phyloP scores from a whole-genome alignment of 2,329 filamentous ascomycete species.

The Basipetospora chlamydospora region DNA sequence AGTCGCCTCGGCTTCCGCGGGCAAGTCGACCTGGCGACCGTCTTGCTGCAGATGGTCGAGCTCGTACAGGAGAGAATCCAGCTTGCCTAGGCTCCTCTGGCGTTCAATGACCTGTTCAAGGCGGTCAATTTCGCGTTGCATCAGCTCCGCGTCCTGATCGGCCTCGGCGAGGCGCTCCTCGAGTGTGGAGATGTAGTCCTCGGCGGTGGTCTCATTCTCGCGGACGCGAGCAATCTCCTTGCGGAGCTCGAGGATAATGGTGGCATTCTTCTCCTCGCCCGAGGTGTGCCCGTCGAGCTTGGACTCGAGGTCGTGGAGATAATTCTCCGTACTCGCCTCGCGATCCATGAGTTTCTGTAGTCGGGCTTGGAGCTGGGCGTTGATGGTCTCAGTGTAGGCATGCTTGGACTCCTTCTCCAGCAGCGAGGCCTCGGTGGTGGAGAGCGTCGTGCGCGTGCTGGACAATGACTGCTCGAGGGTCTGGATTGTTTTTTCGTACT shows the following conservation, averaged over 20 bases:
- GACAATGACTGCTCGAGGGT: conserved; percentile 82
- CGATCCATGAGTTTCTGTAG: conserved; percentile 89
- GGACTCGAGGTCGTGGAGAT: conserved; percentile 79
- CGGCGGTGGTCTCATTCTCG: conserved; percentile 78
- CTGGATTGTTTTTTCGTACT: conserved; percentile 98
- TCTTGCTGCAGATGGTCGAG: conserved; percentile 64
- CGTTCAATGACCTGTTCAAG: conserved; percentile 91
- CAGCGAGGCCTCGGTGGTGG: conserved; percentile 70
- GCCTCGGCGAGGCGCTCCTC: conserved; percentile 92
- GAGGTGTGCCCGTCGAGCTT: conserved; percentile 83
- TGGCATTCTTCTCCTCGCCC: conserved; percentile 83
- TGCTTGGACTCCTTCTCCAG: conserved; percentile 90
- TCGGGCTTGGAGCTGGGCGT: conserved; percentile 73
- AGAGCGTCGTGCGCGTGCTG: conserved; percentile 69
- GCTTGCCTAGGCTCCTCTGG: conserved; percentile 83
- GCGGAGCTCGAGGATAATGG: conserved; percentile 71
- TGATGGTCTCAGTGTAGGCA: conserved; percentile 84
- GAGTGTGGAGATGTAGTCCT: conserved; percentile 94
- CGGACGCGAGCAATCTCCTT: conserved; percentile 80
- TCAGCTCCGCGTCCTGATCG: conserved; percentile 88
- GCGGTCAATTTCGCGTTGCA: conserved; percentile 91
- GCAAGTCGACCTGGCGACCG: conserved; percentile 23
- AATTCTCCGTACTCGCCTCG: conserved; percentile 81
- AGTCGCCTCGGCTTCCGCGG: conserved; percentile 1
- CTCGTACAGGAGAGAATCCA: conserved; percentile 84